Evolutionary conservation across 2,329 filamentous ascomycete genomes (phyloP), one percentile per base, ranked within the genome.

Genomic region (Grosmannia huntii): DNA sequence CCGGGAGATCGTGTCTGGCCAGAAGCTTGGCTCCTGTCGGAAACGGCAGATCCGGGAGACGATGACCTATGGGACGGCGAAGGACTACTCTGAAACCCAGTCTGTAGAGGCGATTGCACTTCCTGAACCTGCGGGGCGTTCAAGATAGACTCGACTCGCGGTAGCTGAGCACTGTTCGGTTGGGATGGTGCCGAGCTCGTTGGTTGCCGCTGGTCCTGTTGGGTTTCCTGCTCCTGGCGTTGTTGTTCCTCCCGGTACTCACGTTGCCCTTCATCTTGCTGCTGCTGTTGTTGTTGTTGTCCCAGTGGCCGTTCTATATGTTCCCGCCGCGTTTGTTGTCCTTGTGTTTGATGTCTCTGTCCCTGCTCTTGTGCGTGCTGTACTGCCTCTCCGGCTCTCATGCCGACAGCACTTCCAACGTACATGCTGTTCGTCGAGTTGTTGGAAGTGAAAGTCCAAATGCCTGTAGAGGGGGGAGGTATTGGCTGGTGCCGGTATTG

Each of bases 391-490:
- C 19, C 41, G 19, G 16, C 7, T 19, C 41, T 44, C 41, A 44
- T 19, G 16, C 19, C 41, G 16, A n/a, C 6, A 19, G 41, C 19
- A 19, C 3, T 44, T 44, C 16, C 16, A 6, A 3, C 16, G 7
- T 44, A 44, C 41, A 19, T 44, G 54, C 11, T 44, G 58, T 23
- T 61, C 33, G 28, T 57, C 53, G 21, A 52, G 55, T 21, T 52
- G 55, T 21, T 38, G 23, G 46, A 23, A 21, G 21, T 21, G 21
- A 23, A 12, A 2, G 21, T 21, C 46, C 46, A 49, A 4, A 23
- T 21, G 21, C 46, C 46, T 49, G 46, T 16, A 25, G 48, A 28
- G 23, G 23, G 25, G 14, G 48, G 14, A 28, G 48, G 14, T 19
- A 16, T 25, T 9, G 52, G 36, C 38, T 53, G 48, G 2, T 52